Evolutionary conservation across 2,329 filamentous ascomycete species (phyloP).

Genomic region (Talaromyces pinophilus): DNA sequence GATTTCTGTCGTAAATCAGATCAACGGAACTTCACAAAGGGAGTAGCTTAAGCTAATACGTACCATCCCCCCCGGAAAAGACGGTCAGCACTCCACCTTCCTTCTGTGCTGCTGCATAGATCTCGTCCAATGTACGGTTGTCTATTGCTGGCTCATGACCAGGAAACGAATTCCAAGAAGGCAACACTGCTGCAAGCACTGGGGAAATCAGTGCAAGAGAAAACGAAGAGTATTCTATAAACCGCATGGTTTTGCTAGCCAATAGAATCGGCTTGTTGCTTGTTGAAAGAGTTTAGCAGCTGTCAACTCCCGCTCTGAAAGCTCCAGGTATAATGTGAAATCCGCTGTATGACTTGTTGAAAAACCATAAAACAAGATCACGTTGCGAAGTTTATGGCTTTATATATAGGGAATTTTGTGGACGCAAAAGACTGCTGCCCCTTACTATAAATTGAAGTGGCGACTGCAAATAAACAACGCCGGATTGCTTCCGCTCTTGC

Average conservation of each 20-base stretch:
- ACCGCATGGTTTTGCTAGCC: not conserved
- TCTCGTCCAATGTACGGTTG: constrained; percentile 52
- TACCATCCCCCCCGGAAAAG: constrained; percentile 29
- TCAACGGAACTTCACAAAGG: not conserved
- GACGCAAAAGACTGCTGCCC: not conserved
- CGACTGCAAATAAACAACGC: too few relatives aligned
- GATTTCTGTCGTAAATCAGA: not conserved
- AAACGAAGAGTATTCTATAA: not conserved
- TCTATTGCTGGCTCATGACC: constrained; percentile 35
- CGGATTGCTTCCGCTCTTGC: not conserved
- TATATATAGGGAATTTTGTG: not conserved
- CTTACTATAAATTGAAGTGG: not conserved
- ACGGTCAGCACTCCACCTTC: constrained; percentile 36
- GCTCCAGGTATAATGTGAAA: not conserved
- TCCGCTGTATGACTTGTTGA: not conserved
- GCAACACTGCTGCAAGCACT: constrained; percentile 1
- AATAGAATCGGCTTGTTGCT: not conserved
- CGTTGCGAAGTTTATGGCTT: not conserved
- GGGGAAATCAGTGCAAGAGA: not conserved
- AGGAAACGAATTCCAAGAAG: constrained; percentile 18
- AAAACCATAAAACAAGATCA: not conserved
- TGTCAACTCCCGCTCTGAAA: not conserved
- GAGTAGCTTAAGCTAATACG: not conserved
- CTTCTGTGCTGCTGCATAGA: constrained; percentile 52
- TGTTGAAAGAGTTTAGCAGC: not conserved